Base-by-base conservation (phyloP, 306 rosid species). In the Cicer arietinum region DNA sequence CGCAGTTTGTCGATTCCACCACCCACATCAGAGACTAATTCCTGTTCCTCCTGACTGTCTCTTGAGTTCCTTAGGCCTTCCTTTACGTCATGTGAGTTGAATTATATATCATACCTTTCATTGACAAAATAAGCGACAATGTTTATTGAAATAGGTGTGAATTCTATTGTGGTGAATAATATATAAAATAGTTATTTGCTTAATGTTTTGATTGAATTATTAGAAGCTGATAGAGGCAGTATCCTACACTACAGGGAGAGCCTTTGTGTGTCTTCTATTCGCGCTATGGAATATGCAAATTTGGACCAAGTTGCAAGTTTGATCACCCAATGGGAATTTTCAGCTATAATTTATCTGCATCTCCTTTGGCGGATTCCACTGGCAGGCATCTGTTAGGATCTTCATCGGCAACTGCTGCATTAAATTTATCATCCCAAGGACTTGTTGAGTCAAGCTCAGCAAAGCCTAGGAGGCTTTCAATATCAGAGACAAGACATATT, bases 281-380 rank as follows among this genome's bases (percentile, higher is more conserved):
- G 22, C 97, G 97, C 52, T 93, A 93, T 80, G 98, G 98, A 54
- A 91, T 93, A 79, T 93, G 98, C 84, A 93, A 93, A 87, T 93
- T 93, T 67, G 98, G 98, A 44, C 98, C 98, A 20, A 91, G 97
- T 85, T 93, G 98, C 92, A 93, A 93, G 88, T 93, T 93, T 80
- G 91, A 91, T 69, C 98, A 93, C 70, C 97, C 98, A 51, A 89
- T 88, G 93, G 92, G 87, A 76, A 81, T 90, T 82, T 86, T 88
- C 74, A 20, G 92, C 9, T 89, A 86, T 77, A 84, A 89, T 75
- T 71, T 78, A 25, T 72, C 96, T n/a, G 86, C 90, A 68, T 78
- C 98, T 9, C 80, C 93, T 76, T 86, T 92, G 7, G 77, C 87
- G 16, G 91, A 86, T 57, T 62, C 81, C 73, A 87, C 91, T 6